A percentile compares a stretch with the other conserved stretches of the same genome.
phyloP scores from a whole-genome alignment of 1,284 basidiomycete genomes.

The Mycena citricolor region DNA sequence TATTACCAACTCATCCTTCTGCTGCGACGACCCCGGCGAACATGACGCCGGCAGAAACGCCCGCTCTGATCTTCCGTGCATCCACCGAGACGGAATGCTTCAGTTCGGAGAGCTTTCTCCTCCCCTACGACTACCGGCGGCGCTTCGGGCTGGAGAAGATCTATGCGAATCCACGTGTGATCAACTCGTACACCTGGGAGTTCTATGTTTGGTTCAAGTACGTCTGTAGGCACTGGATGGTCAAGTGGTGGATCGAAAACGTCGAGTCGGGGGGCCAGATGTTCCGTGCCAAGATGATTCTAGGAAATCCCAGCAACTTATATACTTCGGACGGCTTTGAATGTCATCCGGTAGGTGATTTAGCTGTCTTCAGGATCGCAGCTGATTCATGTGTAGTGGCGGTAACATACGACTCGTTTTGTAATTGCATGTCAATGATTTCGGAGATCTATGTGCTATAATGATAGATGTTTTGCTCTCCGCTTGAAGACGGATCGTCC shows the following conservation, averaged over 20 bases:
- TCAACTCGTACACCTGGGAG: conserved; percentile 35
- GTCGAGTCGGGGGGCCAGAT: conserved; percentile 40
- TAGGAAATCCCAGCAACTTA: conserved; percentile 33
- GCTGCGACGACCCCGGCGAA: conserved; percentile 27
- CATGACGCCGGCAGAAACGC: conserved; percentile 33
- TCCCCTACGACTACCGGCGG: conserved; percentile 55
- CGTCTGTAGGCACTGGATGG: conserved; percentile 41
- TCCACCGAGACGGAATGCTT: conserved; percentile 43
- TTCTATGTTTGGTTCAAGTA: conserved; percentile 48
- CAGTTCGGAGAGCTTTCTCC: conserved; percentile 52
- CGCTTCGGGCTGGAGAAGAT: conserved; percentile 40
- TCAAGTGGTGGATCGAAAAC: conserved; percentile 46
- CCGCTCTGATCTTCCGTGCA: conserved; percentile 45
- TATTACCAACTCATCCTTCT: conserved; percentile 25
- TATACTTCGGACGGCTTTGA: conserved; percentile 39
- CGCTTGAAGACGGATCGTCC: too few species aligned
- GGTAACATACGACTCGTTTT: too few species aligned
- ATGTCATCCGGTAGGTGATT: conserved; percentile 33
- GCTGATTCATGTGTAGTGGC: too few species aligned
- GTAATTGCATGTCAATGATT: too few species aligned
- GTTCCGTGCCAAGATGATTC: conserved; percentile 35
- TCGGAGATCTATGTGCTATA: too few species aligned
- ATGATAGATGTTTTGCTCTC: too few species aligned
- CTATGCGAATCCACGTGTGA: conserved; percentile 45
- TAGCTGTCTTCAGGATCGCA: too few species aligned